Base-by-base conservation (phyloP, 257 asterid genomes). In the Petunia axillaris region DNA sequence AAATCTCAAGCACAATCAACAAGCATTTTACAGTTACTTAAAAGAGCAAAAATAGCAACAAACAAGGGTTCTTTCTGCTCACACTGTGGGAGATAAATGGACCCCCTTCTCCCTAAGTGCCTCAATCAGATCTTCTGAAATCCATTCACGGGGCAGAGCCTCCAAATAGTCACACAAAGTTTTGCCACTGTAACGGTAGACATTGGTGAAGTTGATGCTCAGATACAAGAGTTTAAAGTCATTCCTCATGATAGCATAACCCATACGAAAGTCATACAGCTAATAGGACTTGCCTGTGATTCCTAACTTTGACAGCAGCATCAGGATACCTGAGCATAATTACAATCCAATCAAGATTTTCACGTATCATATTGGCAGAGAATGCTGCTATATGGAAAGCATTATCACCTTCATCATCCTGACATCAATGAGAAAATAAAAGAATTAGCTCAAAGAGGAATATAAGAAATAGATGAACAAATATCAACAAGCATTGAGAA, bases 371-470 rank as follows among this genome's bases (percentile, higher is more conserved):
- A 88, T 90, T 96, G 77, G 98, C 97, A 40, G 97, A 91, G 82
- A 91, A 96, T 83, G 99, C 97, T 77, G 99, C 98, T 88, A 92
- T 93, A 85, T 96, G 99, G 84, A 91, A 96, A 82, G 99, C 99
- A 84, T 94, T 96, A 89, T 94, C 96, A 67, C 99, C 99, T 77
- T 96, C 99, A 86, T 94, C 97, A 85, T 94, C 98, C 99, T 96
- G 95, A 87, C 55, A 83, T 84, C 63, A 82, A 70, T 11, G 53
- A 82, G 79, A 83, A 65, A 80, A 25, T 25, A 16, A 40, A 40
- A 83, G 60, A 79, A 84, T 66, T 50, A 58, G 78, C 81, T 48
- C 57, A 85, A 66, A 82, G 81, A 77, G 57, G 41, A 84, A 77
- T 63, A 52, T 48, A 79, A 79, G 66, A 13, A 53, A n/a, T 63